Evolutionary conservation across 169 alveolate genomes (phyloP).

Genomic region (Babesia sp.): DNA sequence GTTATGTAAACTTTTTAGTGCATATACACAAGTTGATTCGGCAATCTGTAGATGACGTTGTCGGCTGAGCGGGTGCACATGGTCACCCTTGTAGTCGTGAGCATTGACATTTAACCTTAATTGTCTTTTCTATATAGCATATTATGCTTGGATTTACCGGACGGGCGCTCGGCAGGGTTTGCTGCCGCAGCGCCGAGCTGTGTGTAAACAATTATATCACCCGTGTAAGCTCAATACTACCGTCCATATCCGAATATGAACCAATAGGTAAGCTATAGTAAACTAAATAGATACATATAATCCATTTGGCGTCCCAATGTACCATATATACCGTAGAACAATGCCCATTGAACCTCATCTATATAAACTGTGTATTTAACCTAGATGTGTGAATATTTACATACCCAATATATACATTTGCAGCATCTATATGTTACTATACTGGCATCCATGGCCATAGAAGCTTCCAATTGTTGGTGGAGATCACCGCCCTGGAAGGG

Average conservation of each 20-base stretch:
- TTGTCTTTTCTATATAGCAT: neutral
- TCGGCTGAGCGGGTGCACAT: slow-evolving; percentile 29
- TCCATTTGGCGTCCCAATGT: too few relatives aligned
- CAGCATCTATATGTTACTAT: slow-evolving; percentile 56
- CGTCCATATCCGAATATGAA: slow-evolving; percentile 42
- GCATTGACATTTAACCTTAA: neutral
- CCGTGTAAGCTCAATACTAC: slow-evolving; percentile 13
- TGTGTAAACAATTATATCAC: slow-evolving; percentile 38
- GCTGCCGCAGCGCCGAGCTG: slow-evolving; percentile 61
- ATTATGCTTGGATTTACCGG: slow-evolving; percentile 29
- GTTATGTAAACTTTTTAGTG: slow-evolving; percentile 33
- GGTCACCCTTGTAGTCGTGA: neutral
- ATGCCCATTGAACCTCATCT: too few relatives aligned
- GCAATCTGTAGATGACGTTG: slow-evolving; percentile 16
- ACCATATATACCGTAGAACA: too few relatives aligned
- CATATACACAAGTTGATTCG: slow-evolving; percentile 32
- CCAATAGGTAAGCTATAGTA: slow-evolving; percentile 48
- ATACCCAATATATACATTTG: too few relatives aligned
- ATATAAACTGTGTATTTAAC: too few relatives aligned
- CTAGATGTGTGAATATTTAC: too few relatives aligned
- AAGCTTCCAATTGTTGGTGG: slow-evolving; percentile 53
- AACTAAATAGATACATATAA: too few relatives aligned
- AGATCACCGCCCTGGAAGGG: slow-evolving; percentile 46
- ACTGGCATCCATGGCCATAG: slow-evolving; percentile 63
- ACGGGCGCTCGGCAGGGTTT: slow-evolving; percentile 25